These are phyloP conservation scores for Leccinum boreale DNA, from an alignment of 768 basidiomycete genomes.

Conservation along the genomic window DNA sequence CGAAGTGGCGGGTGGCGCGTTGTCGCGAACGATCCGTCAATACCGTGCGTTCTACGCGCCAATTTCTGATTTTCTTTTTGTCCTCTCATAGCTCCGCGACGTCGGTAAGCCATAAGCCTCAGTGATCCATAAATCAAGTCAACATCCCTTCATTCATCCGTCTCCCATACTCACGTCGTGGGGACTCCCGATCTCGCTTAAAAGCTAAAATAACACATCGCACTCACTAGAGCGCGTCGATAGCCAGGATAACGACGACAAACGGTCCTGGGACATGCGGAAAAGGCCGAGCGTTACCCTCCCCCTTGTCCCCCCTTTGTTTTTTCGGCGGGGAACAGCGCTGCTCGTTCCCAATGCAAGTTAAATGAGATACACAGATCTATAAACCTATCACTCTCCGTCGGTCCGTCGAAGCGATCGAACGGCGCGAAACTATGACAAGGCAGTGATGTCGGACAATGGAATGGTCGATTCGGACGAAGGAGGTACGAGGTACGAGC, in stretches of 20 bases:
- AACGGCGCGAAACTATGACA: background rate
- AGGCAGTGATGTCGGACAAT: background rate
- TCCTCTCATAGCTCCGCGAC: background rate
- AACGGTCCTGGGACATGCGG: background rate
- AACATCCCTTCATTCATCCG: background rate
- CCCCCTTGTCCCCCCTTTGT: background rate
- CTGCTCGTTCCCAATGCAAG: background rate
- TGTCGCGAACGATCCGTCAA: background rate
- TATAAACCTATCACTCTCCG: background rate
- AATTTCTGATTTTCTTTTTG: background rate
- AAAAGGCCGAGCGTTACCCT: background rate
- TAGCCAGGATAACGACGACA: background rate
- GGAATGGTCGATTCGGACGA: background rate
- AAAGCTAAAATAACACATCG: background rate
- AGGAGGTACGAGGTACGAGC: background rate
- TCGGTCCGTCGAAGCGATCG: background rate
- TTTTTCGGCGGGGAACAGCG: background rate
- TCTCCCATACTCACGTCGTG: background rate
- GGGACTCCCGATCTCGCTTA: background rate
- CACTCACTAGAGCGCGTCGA: background rate
- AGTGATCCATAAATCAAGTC: background rate
- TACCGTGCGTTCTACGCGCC: background rate
- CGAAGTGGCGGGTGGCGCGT: background rate
- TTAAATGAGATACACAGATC: background rate
- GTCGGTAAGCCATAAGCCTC: background rate